Evolutionary conservation across 805 yeast genomes (phyloP).

Genomic region (Huiozyma sinensis): DNA sequence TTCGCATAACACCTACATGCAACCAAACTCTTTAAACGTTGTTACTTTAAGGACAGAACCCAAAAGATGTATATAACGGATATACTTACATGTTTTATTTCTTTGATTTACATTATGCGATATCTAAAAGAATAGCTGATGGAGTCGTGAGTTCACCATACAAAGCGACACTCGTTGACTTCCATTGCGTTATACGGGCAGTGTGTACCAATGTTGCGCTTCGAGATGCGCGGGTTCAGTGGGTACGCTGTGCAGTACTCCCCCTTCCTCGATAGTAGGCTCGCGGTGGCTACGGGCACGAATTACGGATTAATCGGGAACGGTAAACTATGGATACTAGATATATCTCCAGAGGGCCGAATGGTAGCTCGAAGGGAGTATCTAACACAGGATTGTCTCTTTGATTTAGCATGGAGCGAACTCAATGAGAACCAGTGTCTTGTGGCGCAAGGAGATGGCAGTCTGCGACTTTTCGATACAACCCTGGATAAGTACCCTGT

Average conservation of each 20-base stretch:
- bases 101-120: too few species aligned
- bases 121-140: too few species aligned
- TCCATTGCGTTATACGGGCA: too few species aligned
- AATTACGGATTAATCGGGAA: slow-evolving; percentile 93
- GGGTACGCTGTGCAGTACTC: slow-evolving; percentile 86
- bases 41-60: too few species aligned
- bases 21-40: too few species aligned
- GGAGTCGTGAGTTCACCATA: too few species aligned
- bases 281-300: slow-evolving; percentile 85
- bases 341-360: slow-evolving; percentile 57
- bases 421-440: slow-evolving; percentile 75
- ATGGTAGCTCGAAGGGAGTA: slow-evolving; percentile 46
- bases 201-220: too few species aligned
- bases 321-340: slow-evolving; percentile 66
- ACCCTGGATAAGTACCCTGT: slow-evolving; percentile 60
- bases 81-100: too few species aligned
- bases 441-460: slow-evolving; percentile 85
- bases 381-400: slow-evolving; percentile 90
- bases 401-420: slow-evolving; percentile 86
- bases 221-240: slow-evolving; percentile 39
- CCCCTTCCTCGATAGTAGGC: slow-evolving; percentile 79
- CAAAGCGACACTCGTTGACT: too few species aligned
- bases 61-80: too few species aligned
- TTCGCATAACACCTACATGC: too few species aligned
- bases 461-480: slow-evolving; percentile 70